Evolutionary conservation across 176 grass and related monocot species (phyloP), one percentile per base, ranked within the genome.

Genomic region (Triticum aestivum): DNA sequence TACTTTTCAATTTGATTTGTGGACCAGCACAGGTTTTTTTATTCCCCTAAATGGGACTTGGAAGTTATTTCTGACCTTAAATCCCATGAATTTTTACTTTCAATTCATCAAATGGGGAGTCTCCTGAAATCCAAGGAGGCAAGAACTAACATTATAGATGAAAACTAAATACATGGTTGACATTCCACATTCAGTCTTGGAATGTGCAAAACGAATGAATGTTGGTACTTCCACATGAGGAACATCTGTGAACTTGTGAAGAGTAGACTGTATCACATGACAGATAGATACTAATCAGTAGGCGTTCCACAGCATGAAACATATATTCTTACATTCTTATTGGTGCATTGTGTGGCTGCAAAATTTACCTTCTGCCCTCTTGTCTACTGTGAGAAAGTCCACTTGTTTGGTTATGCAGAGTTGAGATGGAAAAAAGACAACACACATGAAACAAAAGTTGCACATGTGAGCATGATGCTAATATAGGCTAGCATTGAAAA

Each of bases 101-200:
- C 6, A 2, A 7, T 72, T 42, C 34, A 39, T 39, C 4, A 54
- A 79, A 41, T 26, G 1, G 13, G 56, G 33, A 34, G 62, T 44
- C 42, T 44, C 56, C 77, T 61, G 34, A 39, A 39, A 61, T 63
- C 58, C 58, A 79, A 27, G 8, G 10, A 41, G 39, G 8, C 39
- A 41, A 41, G 34, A 13, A 79, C 37, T 13, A 61, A 79, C 27
- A 17, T 27, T 20, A 2, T 32, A 73, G 39, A 61, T 72, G n/a
- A 73, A 79, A 83, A 41, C 27, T 71, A 83, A 56, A 70, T n/a
- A 26, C 47, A 82, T 59, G n/a, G 81, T 72, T 35, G 4, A 39
- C 67, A 58, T 82, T 71, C 5, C 71, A 12, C 49, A 67, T 72
- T 61, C 23, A 41, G n/a, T 83, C 56, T 33, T 83, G 68, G 47